Conservation (phyloP, 306 rosid genomes). For the Psophocarpus tetragonolobus region DNA sequence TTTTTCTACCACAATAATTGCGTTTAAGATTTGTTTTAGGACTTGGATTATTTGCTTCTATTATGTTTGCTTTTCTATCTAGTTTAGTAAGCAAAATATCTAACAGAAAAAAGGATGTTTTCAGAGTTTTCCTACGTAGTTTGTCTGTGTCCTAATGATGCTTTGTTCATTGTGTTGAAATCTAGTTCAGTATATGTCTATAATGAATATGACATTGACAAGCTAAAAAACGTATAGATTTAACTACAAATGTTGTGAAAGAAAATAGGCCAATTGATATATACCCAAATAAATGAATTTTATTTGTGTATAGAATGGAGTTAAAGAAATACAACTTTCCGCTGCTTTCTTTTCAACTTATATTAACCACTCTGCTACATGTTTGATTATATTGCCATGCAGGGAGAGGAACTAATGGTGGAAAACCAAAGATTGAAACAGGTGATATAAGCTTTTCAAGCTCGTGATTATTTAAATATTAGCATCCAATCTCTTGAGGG, state of each 20-base stretch:
- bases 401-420: conserved; percentile 32
- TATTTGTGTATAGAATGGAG: background rate
- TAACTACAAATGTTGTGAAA: background rate
- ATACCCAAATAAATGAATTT: background rate
- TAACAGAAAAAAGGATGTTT: too few species aligned
- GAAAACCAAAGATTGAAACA: conserved; percentile 38
- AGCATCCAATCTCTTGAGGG: background rate
- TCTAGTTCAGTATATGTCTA: background rate
- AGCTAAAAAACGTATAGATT: background rate
- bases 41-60: background rate
- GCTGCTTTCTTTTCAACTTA: background rate
- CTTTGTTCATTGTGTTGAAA: too few species aligned
- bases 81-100: background rate
- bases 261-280: background rate
- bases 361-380: background rate
- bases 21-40: background rate
- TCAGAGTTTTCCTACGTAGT: too few species aligned
- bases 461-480: background rate
- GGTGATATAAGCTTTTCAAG: conserved; percentile 19
- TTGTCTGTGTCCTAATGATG: too few species aligned
- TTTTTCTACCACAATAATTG: too few species aligned
- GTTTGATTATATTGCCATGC: background rate
- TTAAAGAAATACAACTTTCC: background rate
- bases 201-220: background rate
- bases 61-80: background rate